Percentiles rank a stretch among this genome's conserved stretches.
Conservation (phyloP, 352 stramenopile genomes). For the Phytophthora sansomeana region DNA sequence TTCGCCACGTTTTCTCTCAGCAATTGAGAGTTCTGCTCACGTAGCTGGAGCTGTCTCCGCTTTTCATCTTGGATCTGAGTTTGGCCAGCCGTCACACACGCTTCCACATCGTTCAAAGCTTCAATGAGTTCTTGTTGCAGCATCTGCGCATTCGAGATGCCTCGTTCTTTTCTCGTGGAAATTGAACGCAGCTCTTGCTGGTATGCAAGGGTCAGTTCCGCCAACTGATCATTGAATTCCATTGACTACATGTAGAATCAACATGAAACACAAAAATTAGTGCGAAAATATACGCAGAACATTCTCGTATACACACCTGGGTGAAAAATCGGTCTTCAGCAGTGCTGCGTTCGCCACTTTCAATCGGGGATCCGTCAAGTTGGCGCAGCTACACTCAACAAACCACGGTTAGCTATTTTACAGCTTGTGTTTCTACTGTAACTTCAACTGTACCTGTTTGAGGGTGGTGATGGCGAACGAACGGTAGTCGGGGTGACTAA, state of each 20-base stretch:
- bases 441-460: conserved; percentile 49
- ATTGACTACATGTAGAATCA: conserved; percentile 39
- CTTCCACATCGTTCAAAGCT: conserved; percentile 66
- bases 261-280: not conserved
- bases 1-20: conserved; percentile 47
- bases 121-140: conserved; percentile 71
- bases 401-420: too few species aligned
- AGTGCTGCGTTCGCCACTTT: conserved; percentile 42
- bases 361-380: conserved; percentile 61
- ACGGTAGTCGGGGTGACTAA: conserved; percentile 75
- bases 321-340: conserved; percentile 60
- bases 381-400: conserved; percentile 37
- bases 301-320: conserved; percentile 29
- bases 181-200: conserved; percentile 66
- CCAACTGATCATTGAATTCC: conserved; percentile 74
- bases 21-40: conserved; percentile 46
- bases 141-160: conserved; percentile 60
- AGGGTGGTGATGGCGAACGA: conserved; percentile 69
- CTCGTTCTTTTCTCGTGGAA: conserved; percentile 45
- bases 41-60: conserved; percentile 48
- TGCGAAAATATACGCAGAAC: not conserved
- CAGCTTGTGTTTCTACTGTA: too few species aligned
- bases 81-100: conserved; percentile 50
- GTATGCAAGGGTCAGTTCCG: conserved; percentile 58
- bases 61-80: conserved; percentile 57